Evolutionary conservation across 139 green algal species (phyloP).

Genomic region (Chara braunii): DNA sequence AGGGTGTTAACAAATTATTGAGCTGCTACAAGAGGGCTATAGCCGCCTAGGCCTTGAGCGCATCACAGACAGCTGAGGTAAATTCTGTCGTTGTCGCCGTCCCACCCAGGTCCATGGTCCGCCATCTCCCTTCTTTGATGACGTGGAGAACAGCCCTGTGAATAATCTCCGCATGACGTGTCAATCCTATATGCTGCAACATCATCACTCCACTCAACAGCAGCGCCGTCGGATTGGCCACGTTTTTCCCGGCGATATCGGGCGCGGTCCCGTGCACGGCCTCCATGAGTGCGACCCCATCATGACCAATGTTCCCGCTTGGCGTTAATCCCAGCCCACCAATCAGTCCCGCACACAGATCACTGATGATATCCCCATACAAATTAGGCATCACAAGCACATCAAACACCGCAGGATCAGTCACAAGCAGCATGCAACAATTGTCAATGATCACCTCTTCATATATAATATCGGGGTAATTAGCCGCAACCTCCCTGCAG

Average conservation of each 20-base stretch:
- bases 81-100: slow-evolving; percentile 67
- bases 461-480: slow-evolving; percentile 85
- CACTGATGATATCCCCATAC: slow-evolving; percentile 93
- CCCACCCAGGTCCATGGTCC: slow-evolving; percentile 82
- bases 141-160: slow-evolving; percentile 66
- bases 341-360: slow-evolving; percentile 89
- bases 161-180: slow-evolving; percentile 53
- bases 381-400: slow-evolving; percentile 95
- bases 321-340: slow-evolving; percentile 92
- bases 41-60: too few species aligned
- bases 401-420: slow-evolving; percentile 79
- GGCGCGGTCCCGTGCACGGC: slow-evolving; percentile 90
- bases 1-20: too few species aligned
- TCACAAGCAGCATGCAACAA: slow-evolving; percentile 83
- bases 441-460: slow-evolving; percentile 97
- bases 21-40: too few species aligned
- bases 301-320: slow-evolving; percentile 35
- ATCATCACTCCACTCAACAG: slow-evolving; percentile 87
- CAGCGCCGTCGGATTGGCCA: slow-evolving; percentile 91
- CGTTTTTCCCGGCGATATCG: slow-evolving; percentile 73
- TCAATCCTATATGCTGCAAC: slow-evolving; percentile 74
- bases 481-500: slow-evolving; percentile 71
- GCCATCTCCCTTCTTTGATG: slow-evolving; percentile 76
- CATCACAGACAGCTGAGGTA: slow-evolving; percentile 84
- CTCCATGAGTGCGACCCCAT: slow-evolving; percentile 82